phyloP scores from a whole-genome alignment of 139 green algal genomes.

The Chlorella sp. region DNA sequence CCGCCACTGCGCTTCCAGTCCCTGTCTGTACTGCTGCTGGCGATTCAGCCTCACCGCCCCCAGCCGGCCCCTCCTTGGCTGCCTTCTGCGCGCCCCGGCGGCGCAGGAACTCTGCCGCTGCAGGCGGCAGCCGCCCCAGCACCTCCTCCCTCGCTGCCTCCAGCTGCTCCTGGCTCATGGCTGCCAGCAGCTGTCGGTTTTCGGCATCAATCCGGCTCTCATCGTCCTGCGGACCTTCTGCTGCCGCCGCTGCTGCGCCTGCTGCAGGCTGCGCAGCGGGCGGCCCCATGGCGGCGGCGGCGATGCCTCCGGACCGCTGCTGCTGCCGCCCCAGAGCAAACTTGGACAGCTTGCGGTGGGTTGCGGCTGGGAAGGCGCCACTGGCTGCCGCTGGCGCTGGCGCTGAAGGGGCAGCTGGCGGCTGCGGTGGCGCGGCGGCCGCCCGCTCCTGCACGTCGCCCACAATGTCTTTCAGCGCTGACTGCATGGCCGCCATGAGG shows the following conservation, averaged over 20 bases:
- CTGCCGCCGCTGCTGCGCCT: not conserved
- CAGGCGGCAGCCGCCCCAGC: slow-evolving; percentile 26
- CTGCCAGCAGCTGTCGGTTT: slow-evolving; percentile 26
- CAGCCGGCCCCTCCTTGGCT: not conserved
- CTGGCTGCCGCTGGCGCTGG: not conserved
- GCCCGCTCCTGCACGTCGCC: slow-evolving; percentile 41
- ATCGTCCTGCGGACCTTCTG: not conserved
- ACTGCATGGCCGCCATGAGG: slow-evolving; percentile 22
- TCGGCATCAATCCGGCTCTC: slow-evolving; percentile 32
- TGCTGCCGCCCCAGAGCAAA: slow-evolving; percentile 40
- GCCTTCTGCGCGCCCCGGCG: not conserved
- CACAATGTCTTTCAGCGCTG: slow-evolving; percentile 25
- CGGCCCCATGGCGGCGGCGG: not conserved
- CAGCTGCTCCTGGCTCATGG: slow-evolving; percentile 42
- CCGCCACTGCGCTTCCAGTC: not conserved
- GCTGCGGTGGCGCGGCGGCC: not conserved
- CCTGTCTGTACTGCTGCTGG: not conserved
- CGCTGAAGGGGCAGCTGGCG: not conserved
- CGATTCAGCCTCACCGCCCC: too few relatives aligned
- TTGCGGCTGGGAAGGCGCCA: slow-evolving; percentile 43
- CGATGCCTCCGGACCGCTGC: not conserved
- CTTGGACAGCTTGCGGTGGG: slow-evolving; percentile 48
- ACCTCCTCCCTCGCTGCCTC: slow-evolving; percentile 38
- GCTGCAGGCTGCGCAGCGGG: not conserved
- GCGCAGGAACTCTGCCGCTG: slow-evolving; percentile 40